Evolutionary conservation across 805 yeast species (phyloP), one percentile per base, ranked within the genome.

Genomic region (Ogataea ramenticola): DNA sequence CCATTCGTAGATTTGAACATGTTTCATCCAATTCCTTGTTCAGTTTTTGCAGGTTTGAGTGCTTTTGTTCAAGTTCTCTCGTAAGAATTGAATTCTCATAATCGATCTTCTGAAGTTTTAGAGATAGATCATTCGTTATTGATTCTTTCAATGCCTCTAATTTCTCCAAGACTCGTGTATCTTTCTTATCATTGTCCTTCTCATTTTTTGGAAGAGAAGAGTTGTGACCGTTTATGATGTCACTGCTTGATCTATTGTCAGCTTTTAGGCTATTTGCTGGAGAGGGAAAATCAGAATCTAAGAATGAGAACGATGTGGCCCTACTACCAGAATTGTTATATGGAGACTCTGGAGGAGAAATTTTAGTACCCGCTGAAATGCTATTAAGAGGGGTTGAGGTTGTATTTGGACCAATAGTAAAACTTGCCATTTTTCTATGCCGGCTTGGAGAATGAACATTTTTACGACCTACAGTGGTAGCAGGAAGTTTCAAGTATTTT

Each of bases 21-120:
- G 55, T 53, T 1, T 45, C 46, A 9, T 55, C 46, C 37, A 70
- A 56, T 30, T 61, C 61, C 8, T 42, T 43, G 30, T 56, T 59
- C 20, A 70, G 46, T 3, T 43, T 41, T 15, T 49, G 52, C 22
- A 69, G 40, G 17, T 66, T 57, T 4, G 59, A 49, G 31, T 60
- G 55, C 17, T 50, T 48, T 12, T 37, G 41, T 17, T 51, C 50
- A 5, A 71, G 43, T 9, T 58, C 53, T 2, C 53, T 52, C 12
- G 61, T 39, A 29, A 71, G 47, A n/a, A 52, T 45, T 1, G 44
- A 20, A 45, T 57, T 67, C 34, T 68, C 61, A 7, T 47, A 39
- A 8, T 57, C 56, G 6, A 70, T 43, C 31, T 54, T 47, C 9
- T 47, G 42, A 6, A 61, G 43, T 19, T 55, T 46, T 33, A 48